A percentile compares a stretch with the other conserved stretches of the same genome.
Evolutionary conservation across 2,329 filamentous ascomycete genomes (phyloP).

Genomic region (Cercospora sojina): DNA sequence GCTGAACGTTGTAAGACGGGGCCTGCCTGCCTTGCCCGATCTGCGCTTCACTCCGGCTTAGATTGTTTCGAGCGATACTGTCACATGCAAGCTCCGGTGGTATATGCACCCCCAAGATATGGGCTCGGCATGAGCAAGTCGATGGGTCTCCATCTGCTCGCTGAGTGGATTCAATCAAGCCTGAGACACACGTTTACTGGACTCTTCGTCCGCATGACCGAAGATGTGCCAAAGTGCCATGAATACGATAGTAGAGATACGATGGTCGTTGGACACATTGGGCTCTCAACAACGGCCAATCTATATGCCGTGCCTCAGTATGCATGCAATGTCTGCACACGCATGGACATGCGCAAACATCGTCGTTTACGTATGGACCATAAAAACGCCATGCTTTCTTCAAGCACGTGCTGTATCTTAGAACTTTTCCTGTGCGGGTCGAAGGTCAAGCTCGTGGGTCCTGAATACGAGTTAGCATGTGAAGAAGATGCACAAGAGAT

Average conservation of each 20-base stretch:
- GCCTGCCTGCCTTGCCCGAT: neutral
- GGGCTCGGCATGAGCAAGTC: neutral
- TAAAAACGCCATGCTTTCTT: neutral
- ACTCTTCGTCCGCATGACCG: neutral
- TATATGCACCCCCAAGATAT: neutral
- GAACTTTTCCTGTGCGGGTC: slow-evolving; percentile 52
- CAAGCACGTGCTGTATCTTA: slow-evolving; percentile 26
- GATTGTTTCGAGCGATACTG: neutral
- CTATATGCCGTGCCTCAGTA: neutral
- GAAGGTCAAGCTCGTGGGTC: slow-evolving; percentile 52
- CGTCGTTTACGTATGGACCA: neutral
- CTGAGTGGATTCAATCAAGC: neutral
- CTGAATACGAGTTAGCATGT: neutral
- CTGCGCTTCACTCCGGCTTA: neutral
- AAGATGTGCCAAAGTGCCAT: neutral
- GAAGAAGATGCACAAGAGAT: neutral
- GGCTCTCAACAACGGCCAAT: neutral
- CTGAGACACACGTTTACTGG: neutral
- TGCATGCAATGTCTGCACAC: neutral
- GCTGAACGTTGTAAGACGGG: neutral
- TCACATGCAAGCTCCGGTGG: neutral
- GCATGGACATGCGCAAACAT: neutral
- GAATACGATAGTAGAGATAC: neutral
- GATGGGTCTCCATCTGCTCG: neutral
- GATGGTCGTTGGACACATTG: neutral